A percentile compares a stretch with the other conserved stretches of the same genome.
phyloP scores from a whole-genome alignment of 2,329 filamentous ascomycete genomes.

The Dothidotthia symphoricarpi region DNA sequence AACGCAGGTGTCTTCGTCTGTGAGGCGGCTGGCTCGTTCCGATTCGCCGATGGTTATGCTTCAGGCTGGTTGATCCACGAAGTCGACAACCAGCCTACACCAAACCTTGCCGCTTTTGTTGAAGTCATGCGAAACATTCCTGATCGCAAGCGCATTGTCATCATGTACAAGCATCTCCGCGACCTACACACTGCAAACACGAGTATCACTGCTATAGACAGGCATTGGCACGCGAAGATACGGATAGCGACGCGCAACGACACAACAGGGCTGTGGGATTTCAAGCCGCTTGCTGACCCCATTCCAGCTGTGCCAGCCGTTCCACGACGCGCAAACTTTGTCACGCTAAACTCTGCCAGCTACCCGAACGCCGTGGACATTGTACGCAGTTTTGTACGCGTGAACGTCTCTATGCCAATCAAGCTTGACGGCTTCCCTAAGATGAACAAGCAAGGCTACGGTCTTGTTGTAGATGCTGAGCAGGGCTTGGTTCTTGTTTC shows the following conservation, averaged over 20 bases:
- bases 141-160: conserved; percentile 76
- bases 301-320: conserved; percentile 71
- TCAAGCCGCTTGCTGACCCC: conserved; percentile 77
- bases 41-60: conserved; percentile 80
- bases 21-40: conserved; percentile 91
- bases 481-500: conserved; percentile 95
- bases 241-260: conserved; percentile 89
- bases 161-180: conserved; percentile 92
- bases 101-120: conserved; percentile 83
- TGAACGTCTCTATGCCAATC: conserved; percentile 88
- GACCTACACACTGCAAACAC: conserved; percentile 95
- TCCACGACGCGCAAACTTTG: conserved; percentile 81
- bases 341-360: conserved; percentile 75
- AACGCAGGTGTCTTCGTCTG: conserved; percentile 81
- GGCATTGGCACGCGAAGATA: conserved; percentile 97
- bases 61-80: conserved; percentile 93
- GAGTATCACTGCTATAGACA: conserved; percentile 85
- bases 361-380: conserved; percentile 90
- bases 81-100: conserved; percentile 87
- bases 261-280: conserved; percentile 88
- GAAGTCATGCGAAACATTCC: conserved; percentile 87
- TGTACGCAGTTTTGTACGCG: conserved; percentile 90
- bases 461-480: conserved; percentile 93
- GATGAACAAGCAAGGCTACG: conserved; percentile 91
- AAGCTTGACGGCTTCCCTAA: conserved; percentile 98